Evolutionary conservation across 192 early-diverging fungal genomes (phyloP), one percentile per base, ranked within the genome.

Genomic region (Backusella parvicylindrica): DNA sequence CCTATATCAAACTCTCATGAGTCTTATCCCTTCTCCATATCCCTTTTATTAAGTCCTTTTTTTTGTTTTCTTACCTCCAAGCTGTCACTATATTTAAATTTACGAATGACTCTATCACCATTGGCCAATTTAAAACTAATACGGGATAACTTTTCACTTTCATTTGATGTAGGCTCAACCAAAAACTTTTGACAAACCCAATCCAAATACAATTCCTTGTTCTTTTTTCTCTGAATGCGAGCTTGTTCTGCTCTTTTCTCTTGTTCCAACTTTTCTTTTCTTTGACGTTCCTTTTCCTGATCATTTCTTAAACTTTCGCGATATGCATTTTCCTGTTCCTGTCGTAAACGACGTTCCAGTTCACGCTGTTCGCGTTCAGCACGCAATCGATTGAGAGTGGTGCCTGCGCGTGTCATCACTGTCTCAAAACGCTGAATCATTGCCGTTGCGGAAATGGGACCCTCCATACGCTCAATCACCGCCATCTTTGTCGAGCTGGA

Each of bases 321-420:
- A 76, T 98, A 98, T 1, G 95, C 97, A 33, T 82, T 81, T 41
- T 97, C 95, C 81, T 98, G 97, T 78, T 94, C 91, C 76, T 93
- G 89, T 11, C 94, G 86, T 35, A 98, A 85, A 28, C 75, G 81
- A 12, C 95, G 85, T 28, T 92, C 89, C 71, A 85, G 80, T 18
- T 94, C 94, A 2, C 90, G 88, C 68, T 85, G 90, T 56, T 89
- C 81, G 16, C 89, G 90, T 64, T 93, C 91, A 6, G 76, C 79
- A 2, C 92, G 89, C 13, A 91, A 82, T 2, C 86, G 83, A 6
- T 83, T 79, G 26, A 94, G 64, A 0, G 84, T 77, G 8, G 86
- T 77, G 15, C 89, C 91, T 66, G 92, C 83, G 28, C 85, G 84
- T 33, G 84, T 77, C 1, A 93, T 82, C 4, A 87, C 85, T 6